These are phyloP conservation scores for Euphorbia peplus DNA, from an alignment of 345 rosid species.

Conservation along the genomic window DNA sequence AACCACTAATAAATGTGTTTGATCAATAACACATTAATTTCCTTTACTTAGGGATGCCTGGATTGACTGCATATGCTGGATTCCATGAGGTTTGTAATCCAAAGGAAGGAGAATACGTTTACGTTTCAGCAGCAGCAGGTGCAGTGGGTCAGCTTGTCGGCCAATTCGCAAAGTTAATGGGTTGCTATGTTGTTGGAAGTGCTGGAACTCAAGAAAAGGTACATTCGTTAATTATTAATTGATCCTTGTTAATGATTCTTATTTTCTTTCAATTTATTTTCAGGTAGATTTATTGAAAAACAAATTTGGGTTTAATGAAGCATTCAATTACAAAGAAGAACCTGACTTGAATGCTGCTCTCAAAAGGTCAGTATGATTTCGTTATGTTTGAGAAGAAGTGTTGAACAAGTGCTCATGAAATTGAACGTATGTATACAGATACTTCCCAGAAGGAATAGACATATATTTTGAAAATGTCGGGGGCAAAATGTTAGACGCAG, in stretches of 20 bases:
- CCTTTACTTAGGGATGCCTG: constrained; percentile 14
- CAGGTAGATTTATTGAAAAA: constrained; percentile 53
- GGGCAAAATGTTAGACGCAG: constrained; percentile 53
- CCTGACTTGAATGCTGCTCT: constrained; percentile 41
- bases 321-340: constrained; percentile 62
- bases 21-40: not conserved
- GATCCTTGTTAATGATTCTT: not conserved
- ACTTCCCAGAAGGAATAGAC: constrained; percentile 56
- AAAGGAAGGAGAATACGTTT: constrained; percentile 16
- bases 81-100: constrained; percentile 16
- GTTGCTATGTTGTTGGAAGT: constrained; percentile 23
- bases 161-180: constrained; percentile 16
- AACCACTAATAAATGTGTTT: not conserved
- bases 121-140: constrained; percentile 18
- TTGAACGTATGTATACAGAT: constrained; percentile 21
- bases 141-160: constrained; percentile 24
- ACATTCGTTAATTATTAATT: not conserved
- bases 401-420: not conserved
- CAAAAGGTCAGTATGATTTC: constrained; percentile 36
- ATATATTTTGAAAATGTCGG: constrained; percentile 57
- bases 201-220: constrained; percentile 19
- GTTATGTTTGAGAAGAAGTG: not conserved
- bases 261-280: not conserved
- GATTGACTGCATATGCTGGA: constrained; percentile 17
- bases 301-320: constrained; percentile 59